phyloP scores from a whole-genome alignment of 2,329 filamentous ascomycete species.

The Thielaviopsis ethacetica region DNA sequence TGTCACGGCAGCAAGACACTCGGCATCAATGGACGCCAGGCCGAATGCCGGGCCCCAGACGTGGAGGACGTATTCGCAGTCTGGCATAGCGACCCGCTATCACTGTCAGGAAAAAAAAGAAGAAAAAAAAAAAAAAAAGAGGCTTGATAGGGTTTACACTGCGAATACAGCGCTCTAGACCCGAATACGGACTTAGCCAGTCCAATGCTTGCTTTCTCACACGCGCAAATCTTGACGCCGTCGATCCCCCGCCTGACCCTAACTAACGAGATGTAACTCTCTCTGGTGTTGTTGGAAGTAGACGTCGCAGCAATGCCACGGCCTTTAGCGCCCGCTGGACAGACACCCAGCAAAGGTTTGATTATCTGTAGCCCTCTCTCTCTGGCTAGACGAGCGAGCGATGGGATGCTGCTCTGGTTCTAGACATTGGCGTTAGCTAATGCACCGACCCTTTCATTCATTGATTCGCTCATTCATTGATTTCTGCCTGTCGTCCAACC shows the following conservation, averaged over 20 bases:
- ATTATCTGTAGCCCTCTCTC: background rate
- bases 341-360: background rate
- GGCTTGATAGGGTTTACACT: background rate
- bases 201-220: background rate
- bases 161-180: background rate
- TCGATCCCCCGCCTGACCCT: background rate
- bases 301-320: background rate
- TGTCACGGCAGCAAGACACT: constrained; percentile 71
- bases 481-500: background rate
- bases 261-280: background rate
- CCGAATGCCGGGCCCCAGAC: constrained; percentile 83
- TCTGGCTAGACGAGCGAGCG: background rate
- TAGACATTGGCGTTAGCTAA: background rate
- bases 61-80: constrained; percentile 45
- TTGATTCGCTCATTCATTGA: background rate
- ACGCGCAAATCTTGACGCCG: background rate
- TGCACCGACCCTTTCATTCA: background rate
- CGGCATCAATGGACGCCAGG: constrained; percentile 76
- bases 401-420: background rate
- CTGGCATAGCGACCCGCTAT: constrained; percentile 1
- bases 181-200: background rate
- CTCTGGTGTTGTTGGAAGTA: background rate
- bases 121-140: no score
- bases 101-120: no score
- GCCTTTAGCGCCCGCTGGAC: background rate